phyloP scores from a whole-genome alignment of 2,329 filamentous ascomycete genomes.

The Monilinia polystroma region DNA sequence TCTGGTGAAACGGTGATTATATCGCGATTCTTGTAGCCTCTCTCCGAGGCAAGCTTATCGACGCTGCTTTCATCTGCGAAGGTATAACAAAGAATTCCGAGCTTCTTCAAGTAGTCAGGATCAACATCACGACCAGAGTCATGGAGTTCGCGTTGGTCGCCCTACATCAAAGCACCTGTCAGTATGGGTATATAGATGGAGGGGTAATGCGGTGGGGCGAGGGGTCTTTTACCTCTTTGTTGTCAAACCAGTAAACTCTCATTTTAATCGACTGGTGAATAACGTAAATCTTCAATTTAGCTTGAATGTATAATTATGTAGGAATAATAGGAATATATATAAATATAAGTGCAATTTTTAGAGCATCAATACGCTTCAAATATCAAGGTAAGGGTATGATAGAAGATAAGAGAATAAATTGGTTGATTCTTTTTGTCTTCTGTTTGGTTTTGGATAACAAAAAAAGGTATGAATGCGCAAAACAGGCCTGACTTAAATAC shows the following conservation, averaged over 20 bases:
- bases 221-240: constrained; percentile 52
- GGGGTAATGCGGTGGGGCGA: constrained; percentile 17
- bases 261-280: constrained; percentile 45
- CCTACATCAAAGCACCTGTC: constrained; percentile 50
- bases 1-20: constrained; percentile 84
- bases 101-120: constrained; percentile 61
- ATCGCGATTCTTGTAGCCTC: constrained; percentile 92
- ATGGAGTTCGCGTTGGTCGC: constrained; percentile 90
- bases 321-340: no score
- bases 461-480: constrained; percentile 2
- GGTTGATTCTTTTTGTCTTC: background rate
- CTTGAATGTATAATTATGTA: background rate
- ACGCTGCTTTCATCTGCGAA: constrained; percentile 65
- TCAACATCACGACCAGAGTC: constrained; percentile 74
- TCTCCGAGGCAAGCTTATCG: constrained; percentile 68
- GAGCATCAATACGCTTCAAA: background rate
- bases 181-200: constrained; percentile 20
- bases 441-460: background rate
- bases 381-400: background rate
- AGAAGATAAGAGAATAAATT: background rate
- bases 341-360: no score
- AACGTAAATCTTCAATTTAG: background rate
- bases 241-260: constrained; percentile 72
- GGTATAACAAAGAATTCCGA: constrained; percentile 80
- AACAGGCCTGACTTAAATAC: background rate